Percentiles rank a stretch among this genome's conserved stretches.
Evolutionary conservation across 2,329 filamentous ascomycete species (phyloP).

Genomic region (Colletotrichum camelliae): DNA sequence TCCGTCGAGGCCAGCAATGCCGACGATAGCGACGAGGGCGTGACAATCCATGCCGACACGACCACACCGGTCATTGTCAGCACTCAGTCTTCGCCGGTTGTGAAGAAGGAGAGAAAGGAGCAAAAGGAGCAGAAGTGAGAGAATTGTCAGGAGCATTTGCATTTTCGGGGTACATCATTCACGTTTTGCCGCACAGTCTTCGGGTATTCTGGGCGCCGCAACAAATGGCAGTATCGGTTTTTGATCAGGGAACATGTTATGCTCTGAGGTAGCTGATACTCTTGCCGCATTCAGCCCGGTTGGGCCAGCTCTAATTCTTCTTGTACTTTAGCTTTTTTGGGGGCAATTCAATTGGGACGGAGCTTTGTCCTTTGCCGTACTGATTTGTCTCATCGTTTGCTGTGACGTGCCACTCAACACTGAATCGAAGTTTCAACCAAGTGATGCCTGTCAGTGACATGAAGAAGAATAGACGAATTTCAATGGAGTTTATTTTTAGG

Average conservation of each 20-base stretch:
- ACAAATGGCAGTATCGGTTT: slow-evolving; percentile 23
- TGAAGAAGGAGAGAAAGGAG: slow-evolving; percentile 32
- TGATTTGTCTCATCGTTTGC: neutral
- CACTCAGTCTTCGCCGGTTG: slow-evolving; percentile 53
- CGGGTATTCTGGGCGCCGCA: slow-evolving; percentile 13
- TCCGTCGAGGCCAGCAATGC: slow-evolving; percentile 38
- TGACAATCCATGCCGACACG: slow-evolving; percentile 59
- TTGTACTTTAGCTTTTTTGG: slow-evolving; percentile 46
- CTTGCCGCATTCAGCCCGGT: slow-evolving; percentile 33
- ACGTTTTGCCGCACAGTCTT: slow-evolving; percentile 1
- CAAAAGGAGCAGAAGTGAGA: slow-evolving; percentile 17
- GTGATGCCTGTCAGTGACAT: neutral
- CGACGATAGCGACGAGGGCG: slow-evolving; percentile 57
- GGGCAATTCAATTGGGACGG: slow-evolving; percentile 14
- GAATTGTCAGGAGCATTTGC: slow-evolving; percentile 14
- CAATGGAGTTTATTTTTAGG: neutral
- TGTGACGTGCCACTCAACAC: neutral
- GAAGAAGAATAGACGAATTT: neutral
- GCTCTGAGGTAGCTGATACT: slow-evolving; percentile 38
- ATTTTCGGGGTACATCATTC: slow-evolving; percentile 22
- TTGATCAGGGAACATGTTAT: slow-evolving; percentile 40
- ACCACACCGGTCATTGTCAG: slow-evolving; percentile 46
- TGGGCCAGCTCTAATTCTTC: slow-evolving; percentile 36
- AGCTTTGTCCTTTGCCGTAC: slow-evolving; percentile 8
- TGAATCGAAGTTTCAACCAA: neutral